Evolutionary conservation across 192 early-diverging fungal genomes (phyloP).

Genomic region (Coemansia sp.): DNA sequence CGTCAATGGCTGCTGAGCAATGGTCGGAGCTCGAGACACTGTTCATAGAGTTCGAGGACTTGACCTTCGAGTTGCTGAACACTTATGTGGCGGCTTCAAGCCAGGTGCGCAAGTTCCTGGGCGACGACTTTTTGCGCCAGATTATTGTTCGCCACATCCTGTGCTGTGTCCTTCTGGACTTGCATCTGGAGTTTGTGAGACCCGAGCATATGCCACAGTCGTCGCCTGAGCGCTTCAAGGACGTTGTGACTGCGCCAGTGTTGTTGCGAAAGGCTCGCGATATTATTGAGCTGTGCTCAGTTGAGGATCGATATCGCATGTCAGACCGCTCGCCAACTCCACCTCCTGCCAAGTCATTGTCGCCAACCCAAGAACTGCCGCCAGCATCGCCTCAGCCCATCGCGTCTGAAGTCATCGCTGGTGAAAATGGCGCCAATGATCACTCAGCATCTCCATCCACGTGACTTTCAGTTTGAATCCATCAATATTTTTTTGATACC

Average conservation of each 20-base stretch:
- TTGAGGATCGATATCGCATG: slow-evolving; percentile 30
- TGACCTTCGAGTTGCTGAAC: slow-evolving; percentile 18
- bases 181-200: slow-evolving; percentile 55
- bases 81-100: slow-evolving; percentile 10
- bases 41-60: slow-evolving; percentile 32
- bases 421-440: not conserved
- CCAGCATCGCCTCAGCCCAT: not conserved
- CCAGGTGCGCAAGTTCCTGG: slow-evolving; percentile 67
- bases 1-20: slow-evolving; percentile 7
- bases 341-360: not conserved
- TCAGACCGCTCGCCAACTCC: slow-evolving; percentile 13
- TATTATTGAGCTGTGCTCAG: slow-evolving; percentile 24
- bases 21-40: slow-evolving; percentile 30
- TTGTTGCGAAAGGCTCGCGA: slow-evolving; percentile 21
- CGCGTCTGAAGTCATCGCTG: not conserved
- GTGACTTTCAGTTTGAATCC: not conserved
- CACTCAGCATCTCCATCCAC: not conserved
- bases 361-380: not conserved
- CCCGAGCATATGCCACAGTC: slow-evolving; percentile 35
- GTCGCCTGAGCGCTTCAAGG: slow-evolving; percentile 26
- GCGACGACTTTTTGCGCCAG: slow-evolving; percentile 91
- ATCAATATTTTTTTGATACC: not conserved
- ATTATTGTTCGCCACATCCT: slow-evolving; percentile 85
- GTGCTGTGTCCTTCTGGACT: slow-evolving; percentile 65
- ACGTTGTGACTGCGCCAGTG: slow-evolving; percentile 9